Conservation (phyloP, 108 stramenopile genomes). For the Cafeteria roenbergensis region DNA sequence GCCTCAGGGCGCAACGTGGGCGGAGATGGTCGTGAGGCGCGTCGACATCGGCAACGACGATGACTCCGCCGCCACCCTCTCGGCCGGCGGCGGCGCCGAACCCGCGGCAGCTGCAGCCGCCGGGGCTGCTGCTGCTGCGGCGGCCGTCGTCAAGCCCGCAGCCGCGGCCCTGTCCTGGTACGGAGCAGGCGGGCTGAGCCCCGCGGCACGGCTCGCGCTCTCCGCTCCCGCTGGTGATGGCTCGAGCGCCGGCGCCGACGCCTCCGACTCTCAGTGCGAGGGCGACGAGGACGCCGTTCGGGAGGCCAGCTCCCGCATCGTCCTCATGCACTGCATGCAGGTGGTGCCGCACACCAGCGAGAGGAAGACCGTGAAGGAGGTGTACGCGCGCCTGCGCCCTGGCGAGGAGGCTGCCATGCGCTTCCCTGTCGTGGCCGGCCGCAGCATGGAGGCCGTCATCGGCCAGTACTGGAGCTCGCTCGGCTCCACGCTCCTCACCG, state of each 20-base stretch:
- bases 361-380: slow-evolving; percentile 23
- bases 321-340: slow-evolving; percentile 39
- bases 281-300: neutral
- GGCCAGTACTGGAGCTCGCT: slow-evolving; percentile 39
- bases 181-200: neutral
- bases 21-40: slow-evolving; percentile 17
- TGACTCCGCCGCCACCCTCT: too few relatives aligned
- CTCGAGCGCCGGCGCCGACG: neutral
- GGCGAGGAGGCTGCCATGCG: slow-evolving; percentile 25
- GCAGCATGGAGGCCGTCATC: slow-evolving; percentile 30
- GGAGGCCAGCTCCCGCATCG: slow-evolving; percentile 15
- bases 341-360: slow-evolving; percentile 23
- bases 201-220: neutral
- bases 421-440: slow-evolving; percentile 24
- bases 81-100: neutral
- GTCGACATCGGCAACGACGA: neutral
- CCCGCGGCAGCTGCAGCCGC: neutral
- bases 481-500: slow-evolving; percentile 19
- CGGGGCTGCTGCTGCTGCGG: neutral
- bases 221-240: neutral
- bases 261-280: too few relatives aligned
- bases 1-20: slow-evolving; percentile 37
- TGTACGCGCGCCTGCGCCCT: slow-evolving; percentile 26
- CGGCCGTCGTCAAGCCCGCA: neutral
- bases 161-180: neutral